Percentiles rank a stretch among this genome's conserved stretches.
These are phyloP conservation scores for Coprinopsis strossmayeri DNA, from an alignment of 768 basidiomycete genomes.

Conservation along the genomic window DNA sequence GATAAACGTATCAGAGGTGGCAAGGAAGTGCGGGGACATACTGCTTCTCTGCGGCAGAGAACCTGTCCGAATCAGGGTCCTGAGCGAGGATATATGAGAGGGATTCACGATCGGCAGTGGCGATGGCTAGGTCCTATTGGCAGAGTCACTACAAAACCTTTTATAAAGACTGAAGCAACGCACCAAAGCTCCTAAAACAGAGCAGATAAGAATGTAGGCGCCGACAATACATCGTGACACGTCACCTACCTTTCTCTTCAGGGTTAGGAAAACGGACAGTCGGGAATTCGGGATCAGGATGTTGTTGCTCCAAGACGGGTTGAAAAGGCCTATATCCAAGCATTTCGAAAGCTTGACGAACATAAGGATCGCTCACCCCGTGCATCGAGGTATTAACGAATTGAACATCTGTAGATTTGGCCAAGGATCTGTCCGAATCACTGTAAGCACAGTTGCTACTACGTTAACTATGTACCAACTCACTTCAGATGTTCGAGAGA, in stretches of 20 bases:
- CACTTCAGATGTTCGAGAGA: conserved; percentile 16
- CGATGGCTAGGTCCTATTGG: conserved; percentile 61
- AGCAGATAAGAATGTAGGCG: neutral
- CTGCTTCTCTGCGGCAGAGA: conserved; percentile 70
- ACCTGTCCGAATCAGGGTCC: conserved; percentile 85
- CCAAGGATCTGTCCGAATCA: conserved; percentile 27
- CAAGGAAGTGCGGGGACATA: conserved; percentile 19
- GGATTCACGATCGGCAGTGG: conserved; percentile 45
- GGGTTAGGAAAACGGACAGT: conserved; percentile 86
- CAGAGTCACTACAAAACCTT: neutral
- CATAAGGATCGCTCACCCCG: conserved; percentile 72
- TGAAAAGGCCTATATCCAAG: conserved; percentile 56
- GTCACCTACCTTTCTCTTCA: conserved; percentile 72
- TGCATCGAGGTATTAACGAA: conserved; percentile 92
- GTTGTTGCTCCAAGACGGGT: conserved; percentile 58
- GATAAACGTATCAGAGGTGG: conserved; percentile 2
- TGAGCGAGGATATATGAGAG: conserved; percentile 75
- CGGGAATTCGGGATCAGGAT: conserved; percentile 80
- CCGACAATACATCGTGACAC: too few relatives aligned
- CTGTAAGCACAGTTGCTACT: too few relatives aligned
- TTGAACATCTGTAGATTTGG: conserved; percentile 32
- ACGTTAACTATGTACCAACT: too few relatives aligned
- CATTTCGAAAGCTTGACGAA: conserved; percentile 45
- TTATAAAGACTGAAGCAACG: neutral
- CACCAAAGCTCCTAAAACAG: conserved; percentile 2